Percentiles rank a stretch among this genome's conserved stretches.
Evolutionary conservation across 2,329 filamentous ascomycete species (phyloP).

Genomic region (Camillea tinctor): DNA sequence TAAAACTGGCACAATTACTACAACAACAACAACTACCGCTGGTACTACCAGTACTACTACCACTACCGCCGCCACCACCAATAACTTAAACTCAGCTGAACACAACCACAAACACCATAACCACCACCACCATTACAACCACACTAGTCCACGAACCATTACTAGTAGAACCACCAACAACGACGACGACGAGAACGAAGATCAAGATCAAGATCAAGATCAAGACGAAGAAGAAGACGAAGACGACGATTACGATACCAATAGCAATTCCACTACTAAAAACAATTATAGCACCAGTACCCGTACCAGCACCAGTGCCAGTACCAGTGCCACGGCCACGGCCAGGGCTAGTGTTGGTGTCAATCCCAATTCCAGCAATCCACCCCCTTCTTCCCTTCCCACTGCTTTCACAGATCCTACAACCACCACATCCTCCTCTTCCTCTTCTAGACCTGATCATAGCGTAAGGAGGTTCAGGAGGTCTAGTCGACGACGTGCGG

Average conservation of each 20-base stretch:
- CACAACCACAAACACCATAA: conserved; percentile 1
- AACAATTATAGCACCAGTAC: conserved; percentile 1
- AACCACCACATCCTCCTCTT: too few species aligned
- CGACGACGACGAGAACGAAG: conserved; percentile 9
- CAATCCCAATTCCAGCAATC: conserved; percentile 5
- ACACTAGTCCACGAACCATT: not conserved
- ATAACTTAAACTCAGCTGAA: not conserved
- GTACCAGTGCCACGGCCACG: not conserved
- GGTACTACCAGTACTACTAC: conserved; percentile 8
- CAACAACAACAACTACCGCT: conserved; percentile 18
- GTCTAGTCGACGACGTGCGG: conserved; percentile 22
- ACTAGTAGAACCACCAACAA: conserved; percentile 13
- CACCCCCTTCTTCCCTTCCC: not conserved
- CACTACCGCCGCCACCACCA: conserved; percentile 5
- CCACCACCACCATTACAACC: conserved; percentile 4
- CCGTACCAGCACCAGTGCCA: conserved; percentile 5
- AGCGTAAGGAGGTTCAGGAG: conserved; percentile 23
- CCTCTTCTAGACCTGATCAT: conserved; percentile 4
- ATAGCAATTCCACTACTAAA: not conserved
- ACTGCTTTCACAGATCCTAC: too few species aligned
- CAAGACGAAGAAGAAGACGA: not conserved
- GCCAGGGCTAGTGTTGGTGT: not conserved
- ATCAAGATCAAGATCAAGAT: not conserved
- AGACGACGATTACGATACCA: not conserved
- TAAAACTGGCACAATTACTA: not conserved